A percentile compares a stretch with the other conserved stretches of the same genome.
Conservation (phyloP, 2,329 filamentous ascomycete genomes). For the Zasmidium angulare region DNA sequence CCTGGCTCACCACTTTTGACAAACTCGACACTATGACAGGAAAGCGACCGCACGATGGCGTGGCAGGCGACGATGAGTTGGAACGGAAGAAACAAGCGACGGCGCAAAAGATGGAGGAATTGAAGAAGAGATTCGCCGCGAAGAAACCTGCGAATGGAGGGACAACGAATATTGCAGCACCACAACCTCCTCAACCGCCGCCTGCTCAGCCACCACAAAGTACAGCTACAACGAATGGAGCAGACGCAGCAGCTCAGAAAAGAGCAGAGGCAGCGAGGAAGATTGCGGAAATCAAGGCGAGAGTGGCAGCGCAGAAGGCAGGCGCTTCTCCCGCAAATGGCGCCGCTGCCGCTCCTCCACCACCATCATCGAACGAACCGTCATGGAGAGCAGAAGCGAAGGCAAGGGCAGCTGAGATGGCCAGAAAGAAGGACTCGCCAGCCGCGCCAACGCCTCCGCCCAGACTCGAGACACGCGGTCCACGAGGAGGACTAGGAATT, state of each 20-base stretch:
- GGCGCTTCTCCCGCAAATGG: slow-evolving; percentile 19
- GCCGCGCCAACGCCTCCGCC: slow-evolving; percentile 37
- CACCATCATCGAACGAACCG: slow-evolving; percentile 14
- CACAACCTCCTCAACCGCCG: slow-evolving; percentile 15
- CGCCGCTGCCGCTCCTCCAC: slow-evolving; percentile 17
- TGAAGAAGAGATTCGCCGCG: slow-evolving; percentile 36
- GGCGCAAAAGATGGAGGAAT: slow-evolving; percentile 34
- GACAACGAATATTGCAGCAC: slow-evolving; percentile 10
- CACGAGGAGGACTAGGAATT: slow-evolving; percentile 69
- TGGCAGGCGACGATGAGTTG: slow-evolving; percentile 36
- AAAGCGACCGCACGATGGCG: slow-evolving; percentile 41
- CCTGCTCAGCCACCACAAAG: slow-evolving; percentile 13
- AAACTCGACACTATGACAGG: slow-evolving; percentile 30
- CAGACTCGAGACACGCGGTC: slow-evolving; percentile 52
- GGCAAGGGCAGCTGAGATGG: slow-evolving; percentile 25
- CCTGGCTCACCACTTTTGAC: no score
- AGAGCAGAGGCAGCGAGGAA: slow-evolving; percentile 32
- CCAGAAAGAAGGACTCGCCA: slow-evolving; percentile 17
- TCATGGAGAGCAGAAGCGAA: slow-evolving; percentile 27
- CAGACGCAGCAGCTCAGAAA: slow-evolving; percentile 30
- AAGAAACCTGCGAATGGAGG: slow-evolving; percentile 22
- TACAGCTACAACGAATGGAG: slow-evolving; percentile 8
- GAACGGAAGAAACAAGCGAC: slow-evolving; percentile 36
- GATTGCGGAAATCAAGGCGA: slow-evolving; percentile 37
- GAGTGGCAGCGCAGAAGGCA: slow-evolving; percentile 28